Evolutionary conservation across 257 asterid species (phyloP).

Genomic region (Solanum pinnatisectum): DNA sequence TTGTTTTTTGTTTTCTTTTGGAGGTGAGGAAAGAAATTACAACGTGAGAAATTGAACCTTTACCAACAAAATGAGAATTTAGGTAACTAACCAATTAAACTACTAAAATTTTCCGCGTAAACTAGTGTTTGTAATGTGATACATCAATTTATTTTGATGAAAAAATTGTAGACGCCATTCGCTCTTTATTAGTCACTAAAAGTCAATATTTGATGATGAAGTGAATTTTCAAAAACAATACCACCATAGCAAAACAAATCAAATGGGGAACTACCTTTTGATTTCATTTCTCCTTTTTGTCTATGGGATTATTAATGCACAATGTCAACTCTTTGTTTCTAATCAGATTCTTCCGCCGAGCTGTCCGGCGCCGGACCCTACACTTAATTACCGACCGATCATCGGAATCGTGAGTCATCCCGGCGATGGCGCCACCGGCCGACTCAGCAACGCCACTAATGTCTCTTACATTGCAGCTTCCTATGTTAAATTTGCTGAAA

Average conservation of each 20-base stretch:
- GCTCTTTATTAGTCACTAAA: too few relatives aligned
- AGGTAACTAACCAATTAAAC: too few relatives aligned
- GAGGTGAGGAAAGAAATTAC: too few relatives aligned
- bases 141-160: too few relatives aligned
- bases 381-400: conserved; percentile 69
- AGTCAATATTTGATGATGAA: too few relatives aligned
- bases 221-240: background rate
- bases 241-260: too few relatives aligned
- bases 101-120: too few relatives aligned
- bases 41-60: too few relatives aligned
- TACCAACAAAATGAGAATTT: too few relatives aligned
- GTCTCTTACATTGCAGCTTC: conserved; percentile 90
- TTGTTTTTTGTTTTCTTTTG: too few relatives aligned
- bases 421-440: conserved; percentile 92
- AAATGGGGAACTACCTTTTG: background rate
- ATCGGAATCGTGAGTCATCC: conserved; percentile 86
- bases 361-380: conserved; percentile 46
- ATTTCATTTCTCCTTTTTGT: background rate
- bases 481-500: conserved; percentile 80
- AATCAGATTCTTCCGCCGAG: background rate
- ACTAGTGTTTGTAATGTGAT: background rate
- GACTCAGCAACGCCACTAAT: conserved; percentile 50
- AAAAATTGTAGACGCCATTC: too few relatives aligned
- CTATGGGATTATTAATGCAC: background rate
- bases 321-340: background rate